Evolutionary conservation across 2,329 filamentous ascomycete species (phyloP), one percentile per base, ranked within the genome.

Genomic region (Metarhizium guizhouense): DNA sequence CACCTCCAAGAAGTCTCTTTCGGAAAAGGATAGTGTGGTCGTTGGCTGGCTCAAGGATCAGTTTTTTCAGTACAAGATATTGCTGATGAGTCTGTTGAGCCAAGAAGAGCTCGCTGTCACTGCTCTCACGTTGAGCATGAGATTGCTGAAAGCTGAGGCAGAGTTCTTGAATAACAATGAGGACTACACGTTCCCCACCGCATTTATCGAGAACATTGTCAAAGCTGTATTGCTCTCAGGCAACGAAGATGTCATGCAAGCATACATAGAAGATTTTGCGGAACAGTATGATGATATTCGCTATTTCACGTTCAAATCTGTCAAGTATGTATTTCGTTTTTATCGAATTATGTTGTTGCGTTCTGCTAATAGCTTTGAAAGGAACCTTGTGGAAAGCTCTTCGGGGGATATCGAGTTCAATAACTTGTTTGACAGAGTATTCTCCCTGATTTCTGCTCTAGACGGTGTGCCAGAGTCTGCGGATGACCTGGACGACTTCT

Each of bases 231-330:
- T 95, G 18, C 72, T 76, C 34, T 76, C 82, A 5, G 74, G 76
- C 32, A 76, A 81, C 47, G 79, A 82, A 43, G 77, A 80, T 40
- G 75, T 86, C n/a, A 80, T 84, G 52, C 77, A 83, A 50, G 85
- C 90, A 55, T 96, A 93, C 60, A 76, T 87, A 30, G 81, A 88
- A 56, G 90, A 90, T 61, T 96, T 85, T 67, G 77, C 91, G 52
- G 85, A 88, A 67, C 79, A 86, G 68, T 91, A 86, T 67, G 88
- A 94, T 64, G 94, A 97, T 69, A 78, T 96, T 58, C 81, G 90
- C 60, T 95, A 86, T 69, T 90, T 88, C 69, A 90, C 90, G 0
- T 88, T 95, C 66, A 79, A 85, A 63, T 81, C 82, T 14, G 75
- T 95, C 62, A 82, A 82, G 86, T 90, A 80, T 63, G 84, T 76